Evolutionary conservation across 305 asterid species (phyloP).

Genomic region (Caryopteris hybrid): DNA sequence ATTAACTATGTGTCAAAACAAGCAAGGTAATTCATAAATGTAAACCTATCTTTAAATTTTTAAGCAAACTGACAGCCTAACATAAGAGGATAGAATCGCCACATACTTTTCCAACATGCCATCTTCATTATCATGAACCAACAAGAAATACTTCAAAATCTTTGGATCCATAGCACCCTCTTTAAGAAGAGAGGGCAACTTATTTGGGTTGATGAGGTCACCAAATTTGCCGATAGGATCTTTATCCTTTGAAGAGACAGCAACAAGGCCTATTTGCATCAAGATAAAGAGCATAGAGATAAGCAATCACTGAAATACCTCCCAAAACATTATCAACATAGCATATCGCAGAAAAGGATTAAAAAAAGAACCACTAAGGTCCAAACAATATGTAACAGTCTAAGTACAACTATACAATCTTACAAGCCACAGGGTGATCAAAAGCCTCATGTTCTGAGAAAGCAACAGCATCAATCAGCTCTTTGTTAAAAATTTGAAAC

Average conservation of each 20-base stretch:
- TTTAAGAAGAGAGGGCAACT: conserved; percentile 81
- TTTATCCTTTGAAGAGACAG: conserved; percentile 83
- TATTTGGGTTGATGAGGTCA: conserved; percentile 74
- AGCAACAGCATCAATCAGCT: conserved; percentile 71
- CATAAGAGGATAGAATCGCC: conserved; percentile 12
- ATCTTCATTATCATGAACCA: conserved; percentile 81
- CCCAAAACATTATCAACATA: conserved; percentile 20
- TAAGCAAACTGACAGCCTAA: background rate
- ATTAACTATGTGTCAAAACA: background rate
- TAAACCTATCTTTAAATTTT: conserved; percentile 4
- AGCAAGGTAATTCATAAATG: conserved; percentile 4
- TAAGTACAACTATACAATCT: conserved; percentile 21
- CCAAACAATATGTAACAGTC: conserved; percentile 4
- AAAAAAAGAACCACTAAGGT: background rate
- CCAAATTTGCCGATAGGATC: conserved; percentile 77
- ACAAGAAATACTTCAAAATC: conserved; percentile 77
- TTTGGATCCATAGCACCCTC: conserved; percentile 97
- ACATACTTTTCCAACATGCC: conserved; percentile 64
- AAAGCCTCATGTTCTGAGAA: conserved; percentile 97
- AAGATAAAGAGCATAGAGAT: conserved; percentile 15
- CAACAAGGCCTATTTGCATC: conserved; percentile 72
- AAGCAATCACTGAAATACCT: conserved; percentile 21
- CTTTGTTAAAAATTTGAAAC: conserved; percentile 83
- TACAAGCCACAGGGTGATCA: conserved; percentile 99
- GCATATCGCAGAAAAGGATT: conserved; percentile 8